These are phyloP conservation scores for Aspergillus fumigatus DNA, from an alignment of 2,329 filamentous ascomycete genomes.

Conservation along the genomic window DNA sequence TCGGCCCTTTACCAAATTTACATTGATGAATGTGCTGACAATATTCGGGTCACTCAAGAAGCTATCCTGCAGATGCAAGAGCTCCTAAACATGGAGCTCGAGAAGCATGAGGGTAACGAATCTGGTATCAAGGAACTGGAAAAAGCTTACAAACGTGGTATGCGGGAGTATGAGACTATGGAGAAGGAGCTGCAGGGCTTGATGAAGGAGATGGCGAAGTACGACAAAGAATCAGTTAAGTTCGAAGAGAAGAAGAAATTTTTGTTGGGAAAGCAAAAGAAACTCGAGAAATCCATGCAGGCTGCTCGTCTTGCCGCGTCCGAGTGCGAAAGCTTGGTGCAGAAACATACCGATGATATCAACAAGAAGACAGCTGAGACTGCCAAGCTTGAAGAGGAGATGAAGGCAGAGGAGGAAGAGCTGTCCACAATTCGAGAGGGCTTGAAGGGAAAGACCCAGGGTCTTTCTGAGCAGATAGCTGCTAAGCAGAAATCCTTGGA, in stretches of 20 bases:
- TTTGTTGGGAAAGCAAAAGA: slow-evolving; percentile 82
- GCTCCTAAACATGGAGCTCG: slow-evolving; percentile 78
- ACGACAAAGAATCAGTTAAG: slow-evolving; percentile 95
- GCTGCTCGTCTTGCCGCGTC: slow-evolving; percentile 69
- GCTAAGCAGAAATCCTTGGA: slow-evolving; percentile 90
- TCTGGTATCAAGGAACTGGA: slow-evolving; percentile 86
- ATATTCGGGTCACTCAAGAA: slow-evolving; percentile 82
- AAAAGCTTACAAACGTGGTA: slow-evolving; percentile 75
- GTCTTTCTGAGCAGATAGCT: slow-evolving; percentile 86
- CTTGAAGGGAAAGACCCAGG: slow-evolving; percentile 93
- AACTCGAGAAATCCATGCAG: slow-evolving; percentile 81
- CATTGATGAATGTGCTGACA: slow-evolving; percentile 81
- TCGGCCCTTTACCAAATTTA: slow-evolving; percentile 91
- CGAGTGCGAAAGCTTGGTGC: slow-evolving; percentile 72
- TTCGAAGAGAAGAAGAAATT: slow-evolving; percentile 98
- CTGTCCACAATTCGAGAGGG: slow-evolving; percentile 77
- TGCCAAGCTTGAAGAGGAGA: slow-evolving; percentile 66
- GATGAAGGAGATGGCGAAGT: slow-evolving; percentile 81
- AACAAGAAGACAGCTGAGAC: slow-evolving; percentile 72
- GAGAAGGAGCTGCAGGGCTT: slow-evolving; percentile 77
- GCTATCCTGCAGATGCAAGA: slow-evolving; percentile 86
- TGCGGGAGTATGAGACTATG: slow-evolving; percentile 74
- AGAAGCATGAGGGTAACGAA: slow-evolving; percentile 87
- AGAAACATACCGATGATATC: slow-evolving; percentile 74
- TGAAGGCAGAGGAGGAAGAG: slow-evolving; percentile 75